Conservation (phyloP, 139 green algal species). For the Chlorella sp. region DNA sequence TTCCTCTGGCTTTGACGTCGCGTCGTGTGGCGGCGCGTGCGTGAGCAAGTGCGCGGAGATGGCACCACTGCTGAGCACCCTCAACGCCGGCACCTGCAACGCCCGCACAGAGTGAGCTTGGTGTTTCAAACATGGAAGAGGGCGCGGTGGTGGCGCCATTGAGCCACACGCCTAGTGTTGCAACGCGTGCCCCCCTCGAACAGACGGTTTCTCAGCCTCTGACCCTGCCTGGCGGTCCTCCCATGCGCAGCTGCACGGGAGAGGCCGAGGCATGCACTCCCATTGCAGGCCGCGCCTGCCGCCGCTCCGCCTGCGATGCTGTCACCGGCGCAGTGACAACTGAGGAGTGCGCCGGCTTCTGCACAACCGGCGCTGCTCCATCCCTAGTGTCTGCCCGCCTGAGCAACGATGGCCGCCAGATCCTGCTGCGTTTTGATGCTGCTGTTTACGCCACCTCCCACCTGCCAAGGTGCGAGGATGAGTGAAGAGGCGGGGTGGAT, state of each 20-base stretch:
- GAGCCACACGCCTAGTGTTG: no score
- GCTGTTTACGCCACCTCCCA: not conserved
- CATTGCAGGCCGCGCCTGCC: not conserved
- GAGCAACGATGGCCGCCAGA: not conserved
- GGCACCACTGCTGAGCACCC: not conserved
- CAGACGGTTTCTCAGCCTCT: not conserved
- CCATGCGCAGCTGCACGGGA: not conserved
- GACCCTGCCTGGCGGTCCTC: no score
- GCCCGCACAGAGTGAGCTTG: not conserved
- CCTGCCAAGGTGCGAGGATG: not conserved
- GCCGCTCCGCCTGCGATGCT: not conserved
- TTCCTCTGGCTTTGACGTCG: not conserved
- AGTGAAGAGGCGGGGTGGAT: not conserved
- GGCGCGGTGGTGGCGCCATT: no score
- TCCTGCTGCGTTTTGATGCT: not conserved
- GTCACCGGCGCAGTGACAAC: not conserved
- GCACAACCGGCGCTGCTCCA: not conserved
- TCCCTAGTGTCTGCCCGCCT: constrained; percentile 10
- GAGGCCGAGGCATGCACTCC: not conserved
- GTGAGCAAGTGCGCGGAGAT: not conserved
- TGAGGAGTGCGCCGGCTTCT: not conserved
- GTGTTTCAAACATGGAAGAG: no score
- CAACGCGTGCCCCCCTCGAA: not conserved
- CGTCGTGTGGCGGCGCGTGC: constrained; percentile 9
- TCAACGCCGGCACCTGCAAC: constrained; percentile 22